Base-by-base conservation (phyloP, 495 filamentous ascomycete species). In the Wilcoxina mikolae region DNA sequence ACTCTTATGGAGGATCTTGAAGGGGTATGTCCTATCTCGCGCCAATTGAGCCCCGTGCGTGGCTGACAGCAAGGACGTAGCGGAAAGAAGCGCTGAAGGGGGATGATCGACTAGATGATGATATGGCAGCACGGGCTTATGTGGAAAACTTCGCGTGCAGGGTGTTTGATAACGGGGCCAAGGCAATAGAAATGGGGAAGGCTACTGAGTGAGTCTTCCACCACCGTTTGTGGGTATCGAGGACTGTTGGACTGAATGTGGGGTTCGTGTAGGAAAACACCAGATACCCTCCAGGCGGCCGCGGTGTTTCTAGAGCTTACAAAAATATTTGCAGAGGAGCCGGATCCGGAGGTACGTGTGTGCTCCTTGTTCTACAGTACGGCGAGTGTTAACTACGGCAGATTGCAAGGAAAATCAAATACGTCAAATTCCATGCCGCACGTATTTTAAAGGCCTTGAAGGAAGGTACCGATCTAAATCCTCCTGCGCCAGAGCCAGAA, bases 361-460 rank as follows among this genome's bases (percentile, higher is more conserved):
- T n/a, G n/a, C n/a, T n/a, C n/a, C n/a, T n/a, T n/a, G n/a, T n/a
- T n/a, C n/a, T n/a, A n/a, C n/a, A n/a, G n/a, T n/a, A n/a, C n/a
- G n/a, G n/a, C n/a, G n/a, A n/a, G n/a, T n/a, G n/a, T n/a, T n/a
- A n/a, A n/a, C n/a, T n/a, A 47, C 12, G 46, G 20, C 22, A 49
- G 46, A 29, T 49, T 25, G 27, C 79, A 39, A 79, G 85, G 23
- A 94, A 94, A 71, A 85, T 88, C 68, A 95, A 89, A 66, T 99
- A 83, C 67, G 86, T 90, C 35, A 96, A 96, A 68, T 96, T 84
- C 74, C 94, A 99, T 67, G 87, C 91, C 12, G 68, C 90, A 11
- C 79, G 93, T 41, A 96, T 99, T 65, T 73, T 78, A 2, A 94
- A 89, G 70, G 93, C 90, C 1, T 76, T 94, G 58, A 90, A 85